Conservation (phyloP, 2,329 filamentous ascomycete species). For the Huntiella moniliformis region DNA sequence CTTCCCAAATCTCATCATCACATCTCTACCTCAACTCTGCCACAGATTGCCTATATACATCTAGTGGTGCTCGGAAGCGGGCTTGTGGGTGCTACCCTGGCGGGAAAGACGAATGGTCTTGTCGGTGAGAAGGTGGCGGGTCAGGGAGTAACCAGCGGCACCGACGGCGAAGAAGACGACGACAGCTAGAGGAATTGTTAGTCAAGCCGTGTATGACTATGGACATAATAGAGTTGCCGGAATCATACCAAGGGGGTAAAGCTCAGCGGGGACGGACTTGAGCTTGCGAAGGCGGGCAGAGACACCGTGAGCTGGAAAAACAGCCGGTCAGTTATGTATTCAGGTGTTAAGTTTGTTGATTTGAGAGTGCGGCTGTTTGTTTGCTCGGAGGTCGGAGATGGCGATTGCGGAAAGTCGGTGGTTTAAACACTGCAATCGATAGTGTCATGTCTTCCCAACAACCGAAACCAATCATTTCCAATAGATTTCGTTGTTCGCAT, state of each 20-base stretch:
- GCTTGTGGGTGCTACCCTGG: slow-evolving; percentile 25
- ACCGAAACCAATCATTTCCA: too few relatives aligned
- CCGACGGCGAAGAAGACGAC: slow-evolving; percentile 72
- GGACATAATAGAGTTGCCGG: not conserved
- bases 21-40: slow-evolving; percentile 16
- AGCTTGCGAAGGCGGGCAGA: slow-evolving; percentile 84
- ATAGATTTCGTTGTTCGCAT: too few relatives aligned
- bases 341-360: too few relatives aligned
- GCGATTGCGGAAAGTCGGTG: too few relatives aligned
- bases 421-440: too few relatives aligned
- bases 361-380: too few relatives aligned
- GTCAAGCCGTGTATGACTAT: slow-evolving; percentile 1
- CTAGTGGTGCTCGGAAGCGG: slow-evolving; percentile 22
- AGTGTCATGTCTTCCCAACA: too few relatives aligned
- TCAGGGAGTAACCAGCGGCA: slow-evolving; percentile 66
- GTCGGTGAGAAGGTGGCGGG: slow-evolving; percentile 69
- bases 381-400: too few relatives aligned
- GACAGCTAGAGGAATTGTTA: slow-evolving; percentile 38
- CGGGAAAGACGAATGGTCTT: slow-evolving; percentile 79
- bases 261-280: slow-evolving; percentile 78
- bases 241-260: slow-evolving; percentile 71
- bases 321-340: not conserved
- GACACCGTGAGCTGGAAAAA: slow-evolving; percentile 65
- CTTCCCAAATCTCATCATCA: not conserved
- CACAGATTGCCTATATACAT: slow-evolving; percentile 1